Evolutionary conservation across 768 basidiomycete genomes (phyloP).

Genomic region (Chlorophyllum brunneum): DNA sequence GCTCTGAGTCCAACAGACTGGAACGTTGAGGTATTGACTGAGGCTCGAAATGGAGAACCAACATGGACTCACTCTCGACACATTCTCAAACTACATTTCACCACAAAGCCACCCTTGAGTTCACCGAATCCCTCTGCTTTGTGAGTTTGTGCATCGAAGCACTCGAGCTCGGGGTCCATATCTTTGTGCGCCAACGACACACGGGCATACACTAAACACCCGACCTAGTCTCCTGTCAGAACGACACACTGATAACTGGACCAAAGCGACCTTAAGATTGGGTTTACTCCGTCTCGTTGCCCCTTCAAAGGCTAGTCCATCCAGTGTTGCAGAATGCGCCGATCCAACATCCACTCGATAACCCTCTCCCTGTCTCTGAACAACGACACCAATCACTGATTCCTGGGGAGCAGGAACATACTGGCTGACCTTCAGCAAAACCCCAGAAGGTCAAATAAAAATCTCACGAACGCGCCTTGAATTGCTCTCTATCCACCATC

Average conservation of each 20-base stretch:
- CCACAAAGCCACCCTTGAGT: constrained; percentile 83
- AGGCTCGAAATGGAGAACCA: background rate
- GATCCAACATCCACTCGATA: constrained; percentile 94
- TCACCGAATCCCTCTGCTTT: constrained; percentile 95
- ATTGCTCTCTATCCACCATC: constrained; percentile 89
- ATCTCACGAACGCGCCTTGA: constrained; percentile 68
- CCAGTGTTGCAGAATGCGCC: constrained; percentile 80
- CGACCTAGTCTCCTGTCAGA: constrained; percentile 53
- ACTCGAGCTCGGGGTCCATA: constrained; percentile 98
- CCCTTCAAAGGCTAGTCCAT: constrained; percentile 92
- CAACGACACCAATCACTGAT: constrained; percentile 80
- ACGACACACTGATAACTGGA: background rate
- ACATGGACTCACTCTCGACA: constrained; percentile 66
- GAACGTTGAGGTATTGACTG: constrained; percentile 4
- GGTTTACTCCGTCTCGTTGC: constrained; percentile 94
- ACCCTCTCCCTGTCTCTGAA: constrained; percentile 79
- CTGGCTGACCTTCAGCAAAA: constrained; percentile 34
- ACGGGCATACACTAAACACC: constrained; percentile 85
- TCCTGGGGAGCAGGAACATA: constrained; percentile 91
- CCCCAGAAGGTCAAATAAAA: constrained; percentile 7
- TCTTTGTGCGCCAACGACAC: constrained; percentile 94
- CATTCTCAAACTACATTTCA: constrained; percentile 78
- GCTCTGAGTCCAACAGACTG: constrained; percentile 76
- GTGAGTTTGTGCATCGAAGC: constrained; percentile 89
- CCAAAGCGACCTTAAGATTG: constrained; percentile 73